Percentiles rank a stretch among this genome's conserved stretches.
Conservation (phyloP, 2,329 filamentous ascomycete genomes). For the Cytospora mali region DNA sequence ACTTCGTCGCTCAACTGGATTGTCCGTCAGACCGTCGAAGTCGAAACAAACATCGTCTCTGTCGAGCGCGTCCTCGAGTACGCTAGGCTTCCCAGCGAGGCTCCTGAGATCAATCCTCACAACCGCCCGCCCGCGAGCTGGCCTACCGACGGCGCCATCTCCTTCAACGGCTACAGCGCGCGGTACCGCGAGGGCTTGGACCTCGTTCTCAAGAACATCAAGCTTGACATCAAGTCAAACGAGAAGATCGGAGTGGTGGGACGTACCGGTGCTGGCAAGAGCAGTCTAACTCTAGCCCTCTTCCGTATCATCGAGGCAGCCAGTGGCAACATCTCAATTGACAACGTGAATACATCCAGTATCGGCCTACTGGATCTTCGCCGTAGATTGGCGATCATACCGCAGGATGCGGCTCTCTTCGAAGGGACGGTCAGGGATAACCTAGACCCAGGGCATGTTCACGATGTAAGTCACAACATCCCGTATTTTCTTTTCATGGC, state of each 20-base stretch:
- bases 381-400: slow-evolving; percentile 90
- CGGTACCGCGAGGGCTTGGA: slow-evolving; percentile 89
- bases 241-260: slow-evolving; percentile 99
- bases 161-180: slow-evolving; percentile 92
- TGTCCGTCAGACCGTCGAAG: slow-evolving; percentile 95
- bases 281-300: slow-evolving; percentile 85
- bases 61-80: slow-evolving; percentile 98
- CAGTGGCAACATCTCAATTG: slow-evolving; percentile 83
- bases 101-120: slow-evolving; percentile 88
- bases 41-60: slow-evolving; percentile 99
- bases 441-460: slow-evolving; percentile 89
- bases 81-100: slow-evolving; percentile 85
- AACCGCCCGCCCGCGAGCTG: slow-evolving; percentile 86
- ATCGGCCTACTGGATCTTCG: slow-evolving; percentile 91
- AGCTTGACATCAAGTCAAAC: slow-evolving; percentile 87
- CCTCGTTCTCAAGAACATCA: slow-evolving; percentile 90
- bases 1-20: slow-evolving; percentile 99
- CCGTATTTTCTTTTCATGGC: not conserved
- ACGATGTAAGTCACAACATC: slow-evolving; percentile 55
- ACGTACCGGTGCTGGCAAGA: slow-evolving; percentile 94
- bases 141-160: slow-evolving; percentile 85
- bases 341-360: slow-evolving; percentile 82
- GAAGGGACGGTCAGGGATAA: slow-evolving; percentile 77
- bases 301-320: slow-evolving; percentile 94
- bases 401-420: slow-evolving; percentile 95